These are phyloP conservation scores for Suhomyces xylopsoci DNA, from an alignment of 805 yeast genomes.

Conservation along the genomic window DNA sequence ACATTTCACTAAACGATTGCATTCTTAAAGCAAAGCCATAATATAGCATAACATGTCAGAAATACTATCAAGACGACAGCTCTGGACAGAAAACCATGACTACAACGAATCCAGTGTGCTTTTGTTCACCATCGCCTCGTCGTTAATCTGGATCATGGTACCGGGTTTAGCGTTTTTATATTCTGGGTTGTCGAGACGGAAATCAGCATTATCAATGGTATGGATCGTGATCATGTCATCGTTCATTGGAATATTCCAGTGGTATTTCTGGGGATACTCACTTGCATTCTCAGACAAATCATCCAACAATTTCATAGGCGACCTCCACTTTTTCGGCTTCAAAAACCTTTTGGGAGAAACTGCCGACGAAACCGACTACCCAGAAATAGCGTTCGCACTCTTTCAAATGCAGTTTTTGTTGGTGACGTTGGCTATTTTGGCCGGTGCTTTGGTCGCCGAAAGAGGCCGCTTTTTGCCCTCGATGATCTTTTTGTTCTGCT, in stretches of 20 bases:
- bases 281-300: slow-evolving; percentile 82
- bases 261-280: slow-evolving; percentile 99
- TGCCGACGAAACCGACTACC: slow-evolving; percentile 47
- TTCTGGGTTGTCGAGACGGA: slow-evolving; percentile 86
- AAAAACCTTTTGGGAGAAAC: slow-evolving; percentile 57
- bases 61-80: slow-evolving; percentile 20
- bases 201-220: slow-evolving; percentile 82
- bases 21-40: not conserved
- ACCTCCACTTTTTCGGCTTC: slow-evolving; percentile 78
- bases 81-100: slow-evolving; percentile 33
- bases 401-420: slow-evolving; percentile 91
- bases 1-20: not conserved
- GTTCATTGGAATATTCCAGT: slow-evolving; percentile 74
- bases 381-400: slow-evolving; percentile 79
- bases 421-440: slow-evolving; percentile 87
- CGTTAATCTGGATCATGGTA: slow-evolving; percentile 83
- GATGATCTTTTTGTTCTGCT: slow-evolving; percentile 74
- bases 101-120: slow-evolving; percentile 27
- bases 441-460: slow-evolving; percentile 86
- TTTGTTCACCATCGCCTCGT: slow-evolving; percentile 56
- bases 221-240: slow-evolving; percentile 77
- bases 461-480: slow-evolving; percentile 87
- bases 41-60: not conserved
- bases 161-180: slow-evolving; percentile 93
- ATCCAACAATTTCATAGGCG: slow-evolving; percentile 82